Evolutionary conservation across 129 eudicot species (phyloP).

Genomic region (Artemisia argyi): DNA sequence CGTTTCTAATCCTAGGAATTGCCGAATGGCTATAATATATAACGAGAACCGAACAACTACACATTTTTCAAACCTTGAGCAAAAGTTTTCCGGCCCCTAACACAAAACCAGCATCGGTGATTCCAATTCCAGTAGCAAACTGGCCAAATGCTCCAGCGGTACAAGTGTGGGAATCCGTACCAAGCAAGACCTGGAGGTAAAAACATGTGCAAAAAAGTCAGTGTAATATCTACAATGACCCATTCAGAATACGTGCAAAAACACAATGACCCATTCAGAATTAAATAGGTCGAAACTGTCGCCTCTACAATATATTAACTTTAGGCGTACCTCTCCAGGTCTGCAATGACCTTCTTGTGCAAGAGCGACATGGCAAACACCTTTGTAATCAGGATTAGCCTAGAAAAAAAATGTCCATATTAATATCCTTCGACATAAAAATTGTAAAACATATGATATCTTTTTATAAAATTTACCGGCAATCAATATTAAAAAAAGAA

Average conservation of each 20-base stretch:
- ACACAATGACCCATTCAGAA: not conserved
- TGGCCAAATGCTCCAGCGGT: constrained; percentile 99
- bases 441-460: not conserved
- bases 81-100: constrained; percentile 91
- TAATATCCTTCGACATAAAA: not conserved
- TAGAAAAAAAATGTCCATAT: constrained; percentile 29
- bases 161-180: constrained; percentile 97
- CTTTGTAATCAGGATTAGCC: constrained; percentile 99
- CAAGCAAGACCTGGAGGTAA: constrained; percentile 69
- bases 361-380: constrained; percentile 98
- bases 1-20: too few species aligned
- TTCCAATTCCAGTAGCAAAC: constrained; percentile 94
- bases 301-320: not conserved
- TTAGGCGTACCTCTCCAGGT: constrained; percentile 85
- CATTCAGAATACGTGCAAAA: not conserved
- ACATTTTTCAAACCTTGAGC: constrained; percentile 68
- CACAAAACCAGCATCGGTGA: constrained; percentile 94
- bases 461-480: not conserved
- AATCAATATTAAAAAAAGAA: too few species aligned
- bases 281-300: not conserved
- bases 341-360: constrained; percentile 99
- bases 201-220: not conserved
- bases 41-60: not conserved
- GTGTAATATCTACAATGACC: not conserved
- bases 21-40: too few species aligned